These are phyloP conservation scores for Neopestalotiopsis rosae DNA, from an alignment of 2,329 filamentous ascomycete species.

Conservation along the genomic window DNA sequence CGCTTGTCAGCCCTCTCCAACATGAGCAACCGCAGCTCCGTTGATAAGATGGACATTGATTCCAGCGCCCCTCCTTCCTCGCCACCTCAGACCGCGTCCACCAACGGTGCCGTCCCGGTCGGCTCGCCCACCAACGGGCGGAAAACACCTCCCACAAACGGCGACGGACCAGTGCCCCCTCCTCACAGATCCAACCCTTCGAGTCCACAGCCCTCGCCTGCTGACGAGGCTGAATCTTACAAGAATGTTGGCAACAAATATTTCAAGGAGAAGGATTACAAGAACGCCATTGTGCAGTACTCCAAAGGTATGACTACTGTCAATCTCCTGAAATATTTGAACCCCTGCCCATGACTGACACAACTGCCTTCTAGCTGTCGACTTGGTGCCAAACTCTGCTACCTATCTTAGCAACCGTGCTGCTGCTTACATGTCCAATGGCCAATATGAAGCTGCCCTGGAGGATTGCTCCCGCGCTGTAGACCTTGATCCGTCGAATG, in stretches of 20 bases:
- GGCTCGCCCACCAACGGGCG: conserved; percentile 47
- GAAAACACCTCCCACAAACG: conserved; percentile 28
- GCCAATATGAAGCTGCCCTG: conserved; percentile 78
- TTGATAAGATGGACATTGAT: conserved; percentile 74
- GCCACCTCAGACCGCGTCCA: conserved; percentile 43
- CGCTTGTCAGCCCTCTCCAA: conserved; percentile 71
- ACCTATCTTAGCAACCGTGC: conserved; percentile 96
- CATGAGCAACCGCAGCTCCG: conserved; percentile 64
- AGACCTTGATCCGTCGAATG: conserved; percentile 82
- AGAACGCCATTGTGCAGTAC: conserved; percentile 88
- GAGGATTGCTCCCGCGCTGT: conserved; percentile 86
- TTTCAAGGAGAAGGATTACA: conserved; percentile 93
- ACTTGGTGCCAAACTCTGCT: conserved; percentile 81
- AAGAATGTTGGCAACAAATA: conserved; percentile 95
- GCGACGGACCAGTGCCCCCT: conserved; percentile 68
- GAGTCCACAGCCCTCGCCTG: conserved; percentile 58
- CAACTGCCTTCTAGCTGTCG: conserved; percentile 72
- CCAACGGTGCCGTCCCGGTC: conserved; percentile 58
- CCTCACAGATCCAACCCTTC: conserved; percentile 72
- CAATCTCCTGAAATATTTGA: conserved; percentile 19
- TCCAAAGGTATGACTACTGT: conserved; percentile 74
- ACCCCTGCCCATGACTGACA: conserved; percentile 19
- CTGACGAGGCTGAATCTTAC: conserved; percentile 85
- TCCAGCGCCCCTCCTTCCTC: conserved; percentile 56
- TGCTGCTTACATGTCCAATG: conserved; percentile 89